Evolutionary conservation across 176 grass and related monocot genomes (phyloP).

Genomic region (Oropetium thomaeum): DNA sequence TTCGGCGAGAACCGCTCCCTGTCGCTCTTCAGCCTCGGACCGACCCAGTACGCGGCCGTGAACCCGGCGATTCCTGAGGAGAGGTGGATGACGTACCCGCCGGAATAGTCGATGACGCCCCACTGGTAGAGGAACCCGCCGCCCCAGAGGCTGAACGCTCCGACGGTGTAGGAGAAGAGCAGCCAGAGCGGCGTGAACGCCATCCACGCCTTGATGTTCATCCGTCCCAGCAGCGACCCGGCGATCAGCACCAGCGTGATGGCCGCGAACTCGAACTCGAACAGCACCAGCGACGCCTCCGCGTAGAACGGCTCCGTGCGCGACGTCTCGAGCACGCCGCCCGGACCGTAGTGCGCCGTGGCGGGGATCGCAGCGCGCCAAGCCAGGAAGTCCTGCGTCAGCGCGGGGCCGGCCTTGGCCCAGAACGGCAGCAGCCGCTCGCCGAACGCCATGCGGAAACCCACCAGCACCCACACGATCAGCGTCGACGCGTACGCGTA

Average conservation of each 20-base stretch:
- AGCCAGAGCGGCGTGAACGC: conserved; percentile 71
- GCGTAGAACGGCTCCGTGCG: conserved; percentile 63
- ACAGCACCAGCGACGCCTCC: conserved; percentile 66
- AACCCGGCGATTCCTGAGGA: conserved; percentile 73
- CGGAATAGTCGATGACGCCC: conserved; percentile 92
- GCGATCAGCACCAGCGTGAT: conserved; percentile 76
- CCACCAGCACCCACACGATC: conserved; percentile 74
- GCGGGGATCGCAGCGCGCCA: conserved; percentile 44
- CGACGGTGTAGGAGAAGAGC: conserved; percentile 64
- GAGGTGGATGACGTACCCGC: conserved; percentile 89
- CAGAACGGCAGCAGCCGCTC: conserved; percentile 68
- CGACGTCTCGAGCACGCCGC: conserved; percentile 36
- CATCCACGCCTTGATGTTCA: conserved; percentile 92
- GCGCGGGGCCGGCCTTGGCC: conserved; percentile 54
- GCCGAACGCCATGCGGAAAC: conserved; percentile 77
- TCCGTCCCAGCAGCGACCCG: conserved; percentile 65
- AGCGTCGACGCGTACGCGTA: conserved; percentile 76
- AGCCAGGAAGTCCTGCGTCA: conserved; percentile 48
- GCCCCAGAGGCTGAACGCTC: conserved; percentile 79
- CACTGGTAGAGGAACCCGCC: conserved; percentile 77
- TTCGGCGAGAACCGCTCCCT: conserved; percentile 73
- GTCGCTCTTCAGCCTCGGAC: conserved; percentile 64
- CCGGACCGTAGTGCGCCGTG: conserved; percentile 43
- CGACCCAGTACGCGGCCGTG: conserved; percentile 91
- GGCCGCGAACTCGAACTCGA: conserved; percentile 72